phyloP scores from a whole-genome alignment of 805 yeast genomes.

The Jamesozyma jinghongensis region DNA sequence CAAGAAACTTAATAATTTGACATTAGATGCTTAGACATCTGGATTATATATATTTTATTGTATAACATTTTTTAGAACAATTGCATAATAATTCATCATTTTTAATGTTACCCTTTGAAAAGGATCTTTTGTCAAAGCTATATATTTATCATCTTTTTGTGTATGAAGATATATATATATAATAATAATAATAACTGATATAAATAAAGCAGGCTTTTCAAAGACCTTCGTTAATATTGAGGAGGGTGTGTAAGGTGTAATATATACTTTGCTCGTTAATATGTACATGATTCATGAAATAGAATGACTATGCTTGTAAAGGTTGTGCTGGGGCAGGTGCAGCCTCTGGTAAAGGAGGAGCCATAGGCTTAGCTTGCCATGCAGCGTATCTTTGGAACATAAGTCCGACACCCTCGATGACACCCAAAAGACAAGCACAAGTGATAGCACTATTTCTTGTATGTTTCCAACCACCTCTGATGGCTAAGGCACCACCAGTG shows the following conservation, averaged over 20 bases:
- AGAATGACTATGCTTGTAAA: constrained; percentile 23
- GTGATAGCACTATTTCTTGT: constrained; percentile 94
- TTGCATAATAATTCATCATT: no score
- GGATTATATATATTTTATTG: no score
- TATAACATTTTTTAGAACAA: no score
- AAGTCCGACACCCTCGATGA: constrained; percentile 96
- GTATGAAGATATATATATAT: no score
- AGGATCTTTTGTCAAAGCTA: no score
- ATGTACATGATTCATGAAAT: neutral
- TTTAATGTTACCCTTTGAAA: no score
- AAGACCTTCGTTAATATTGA: no score
- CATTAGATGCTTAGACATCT: neutral
- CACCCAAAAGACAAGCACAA: constrained; percentile 94
- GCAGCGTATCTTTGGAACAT: constrained; percentile 89
- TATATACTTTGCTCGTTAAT: neutral
- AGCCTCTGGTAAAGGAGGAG: constrained; percentile 42
- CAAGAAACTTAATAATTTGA: constrained; percentile 3
- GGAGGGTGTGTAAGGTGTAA: neutral
- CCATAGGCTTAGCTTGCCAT: constrained; percentile 64
- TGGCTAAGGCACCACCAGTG: constrained; percentile 95
- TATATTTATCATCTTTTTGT: no score
- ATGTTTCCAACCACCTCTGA: constrained; percentile 98
- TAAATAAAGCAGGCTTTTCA: no score
- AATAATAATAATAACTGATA: no score
- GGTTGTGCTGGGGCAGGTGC: constrained; percentile 24